Evolutionary conservation across 352 stramenopile genomes (phyloP), one percentile per base, ranked within the genome.

Genomic region (Plasmopara halstedii): DNA sequence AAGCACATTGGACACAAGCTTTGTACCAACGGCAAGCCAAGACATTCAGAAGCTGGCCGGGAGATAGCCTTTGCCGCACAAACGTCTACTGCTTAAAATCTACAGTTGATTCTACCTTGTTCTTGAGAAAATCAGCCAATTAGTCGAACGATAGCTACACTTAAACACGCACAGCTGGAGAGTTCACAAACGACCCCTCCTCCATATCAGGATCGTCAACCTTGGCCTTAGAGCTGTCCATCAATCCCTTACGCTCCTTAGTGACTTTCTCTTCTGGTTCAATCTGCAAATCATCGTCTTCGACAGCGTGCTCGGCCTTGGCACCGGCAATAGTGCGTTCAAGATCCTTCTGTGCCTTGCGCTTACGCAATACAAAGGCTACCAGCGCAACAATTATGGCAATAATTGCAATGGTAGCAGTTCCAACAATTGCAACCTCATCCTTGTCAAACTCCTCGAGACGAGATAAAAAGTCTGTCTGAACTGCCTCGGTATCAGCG

Each of bases 121-220:
- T 59, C 50, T 42, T 62, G 55, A 40, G 64, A 36, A 54, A 56
- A 46, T 37, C 55, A 55, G 55, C 50, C 46, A 64, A 49, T 50
- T 46, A 53, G 50, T 60, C 54, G 22, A 64, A 56, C 50, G 25
- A 42, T 41, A 61, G 55, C 42, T 53, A 51, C 21, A 33, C 53
- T 72, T 84, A 82, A 29, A 83, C 77, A 54, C 75, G 74, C 51
- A 88, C 73, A 22, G 79, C 76, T 27, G 79, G 79, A 25, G 79
- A 90, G 72, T 90, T 90, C 21, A 90, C 79, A 26, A 90, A 90
- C 41, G 76, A 85, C 22, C 79, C 79, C 40, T 88, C 77, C 35
- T 83, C 72, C 39, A 74, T 79, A 31, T 70, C 70, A 34, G 77
- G 67, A 23, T 76, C 74, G 37, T 70, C 67, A 31, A 57, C 70